Percentiles rank a stretch among this genome's conserved stretches.
phyloP scores from a whole-genome alignment of 2,329 filamentous ascomycete species.

The Dactylellina leptospora region DNA sequence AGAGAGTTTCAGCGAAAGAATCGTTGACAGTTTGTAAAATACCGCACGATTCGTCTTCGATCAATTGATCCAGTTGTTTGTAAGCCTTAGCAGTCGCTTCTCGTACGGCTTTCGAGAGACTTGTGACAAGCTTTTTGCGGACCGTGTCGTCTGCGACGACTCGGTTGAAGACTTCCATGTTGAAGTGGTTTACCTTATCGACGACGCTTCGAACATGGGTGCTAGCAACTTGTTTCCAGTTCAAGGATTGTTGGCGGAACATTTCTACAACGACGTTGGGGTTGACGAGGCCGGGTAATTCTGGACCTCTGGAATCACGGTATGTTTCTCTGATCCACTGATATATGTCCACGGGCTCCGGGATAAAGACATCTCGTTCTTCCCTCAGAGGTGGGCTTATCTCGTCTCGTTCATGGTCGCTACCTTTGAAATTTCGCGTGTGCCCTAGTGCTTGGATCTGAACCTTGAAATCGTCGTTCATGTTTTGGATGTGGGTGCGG shows the following conservation, averaged over 20 bases:
- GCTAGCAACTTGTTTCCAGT: slow-evolving; percentile 65
- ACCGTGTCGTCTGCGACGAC: slow-evolving; percentile 64
- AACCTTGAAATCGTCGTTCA: slow-evolving; percentile 56
- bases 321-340: slow-evolving; percentile 63
- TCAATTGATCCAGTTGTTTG: slow-evolving; percentile 65
- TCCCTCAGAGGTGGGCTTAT: neutral
- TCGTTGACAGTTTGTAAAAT: slow-evolving; percentile 66
- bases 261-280: slow-evolving; percentile 61
- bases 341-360: slow-evolving; percentile 60
- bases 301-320: slow-evolving; percentile 64
- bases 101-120: slow-evolving; percentile 63
- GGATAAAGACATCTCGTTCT: slow-evolving; percentile 27
- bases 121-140: slow-evolving; percentile 61
- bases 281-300: slow-evolving; percentile 65
- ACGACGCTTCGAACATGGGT: slow-evolving; percentile 62
- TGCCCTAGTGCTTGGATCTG: slow-evolving; percentile 57
- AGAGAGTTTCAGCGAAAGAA: slow-evolving; percentile 65
- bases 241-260: slow-evolving; percentile 67
- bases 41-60: slow-evolving; percentile 65
- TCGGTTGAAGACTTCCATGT: slow-evolving; percentile 61
- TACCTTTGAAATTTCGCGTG: slow-evolving; percentile 55
- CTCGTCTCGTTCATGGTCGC: neutral
- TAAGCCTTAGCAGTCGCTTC: slow-evolving; percentile 64
- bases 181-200: slow-evolving; percentile 58
- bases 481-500: slow-evolving; percentile 57